phyloP scores from a whole-genome alignment of 805 yeast genomes.

The Sugiyamaella chiloensis region DNA sequence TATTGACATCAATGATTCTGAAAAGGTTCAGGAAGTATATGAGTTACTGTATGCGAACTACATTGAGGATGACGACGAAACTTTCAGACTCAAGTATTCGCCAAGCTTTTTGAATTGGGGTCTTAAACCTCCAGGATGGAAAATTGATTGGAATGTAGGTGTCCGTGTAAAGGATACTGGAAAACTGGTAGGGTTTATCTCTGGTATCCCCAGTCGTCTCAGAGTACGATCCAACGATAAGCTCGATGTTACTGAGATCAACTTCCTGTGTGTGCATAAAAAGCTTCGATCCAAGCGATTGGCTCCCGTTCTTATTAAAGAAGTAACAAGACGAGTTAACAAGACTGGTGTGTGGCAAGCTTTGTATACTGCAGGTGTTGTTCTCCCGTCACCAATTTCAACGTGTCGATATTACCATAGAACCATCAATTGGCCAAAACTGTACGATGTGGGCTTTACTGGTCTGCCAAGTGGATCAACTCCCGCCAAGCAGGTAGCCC shows the following conservation, averaged over 20 bases:
- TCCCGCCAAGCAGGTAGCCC: conserved; percentile 60
- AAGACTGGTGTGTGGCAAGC: conserved; percentile 90
- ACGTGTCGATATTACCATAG: conserved; percentile 90
- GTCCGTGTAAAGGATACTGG: conserved; percentile 77
- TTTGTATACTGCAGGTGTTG: conserved; percentile 86
- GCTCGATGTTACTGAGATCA: conserved; percentile 66
- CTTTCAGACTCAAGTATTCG: conserved; percentile 87
- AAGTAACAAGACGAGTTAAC: conserved; percentile 90
- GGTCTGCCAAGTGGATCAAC: conserved; percentile 72
- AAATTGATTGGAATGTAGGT: conserved; percentile 85
- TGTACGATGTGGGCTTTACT: conserved; percentile 87
- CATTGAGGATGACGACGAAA: conserved; percentile 90
- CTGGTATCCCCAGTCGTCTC: conserved; percentile 79
- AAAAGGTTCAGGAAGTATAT: conserved; percentile 73
- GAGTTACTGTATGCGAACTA: conserved; percentile 80
- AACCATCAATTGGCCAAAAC: conserved; percentile 86
- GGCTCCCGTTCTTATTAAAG: conserved; percentile 91
- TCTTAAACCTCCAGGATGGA: conserved; percentile 90
- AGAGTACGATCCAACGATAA: conserved; percentile 54
- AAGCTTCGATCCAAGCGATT: conserved; percentile 88
- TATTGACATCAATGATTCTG: conserved; percentile 55
- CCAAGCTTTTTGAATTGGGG: conserved; percentile 89
- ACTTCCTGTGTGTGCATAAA: conserved; percentile 91
- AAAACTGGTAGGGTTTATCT: conserved; percentile 85
- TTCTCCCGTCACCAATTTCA: conserved; percentile 88